Evolutionary conservation across 305 asterid species (phyloP), one percentile per base, ranked within the genome.

Genomic region (Fraxinus latifolia): DNA sequence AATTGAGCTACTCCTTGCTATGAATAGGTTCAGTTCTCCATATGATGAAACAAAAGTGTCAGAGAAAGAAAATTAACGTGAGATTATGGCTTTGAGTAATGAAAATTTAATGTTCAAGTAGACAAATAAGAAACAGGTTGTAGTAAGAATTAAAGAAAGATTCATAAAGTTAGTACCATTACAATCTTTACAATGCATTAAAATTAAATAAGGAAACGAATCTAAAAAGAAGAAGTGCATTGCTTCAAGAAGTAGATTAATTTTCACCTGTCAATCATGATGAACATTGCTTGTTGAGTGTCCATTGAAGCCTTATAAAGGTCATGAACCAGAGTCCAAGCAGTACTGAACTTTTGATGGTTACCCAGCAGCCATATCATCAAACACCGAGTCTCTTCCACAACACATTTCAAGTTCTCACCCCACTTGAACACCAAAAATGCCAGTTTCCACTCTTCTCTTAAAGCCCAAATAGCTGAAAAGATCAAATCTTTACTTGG

Each of bases 371-470:
- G 79, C 99, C 98, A 94, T 82, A 92, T 87, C 90, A 93, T 87
- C 93, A 93, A 87, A 86, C 93, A 88, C 93, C 96, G 85, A 44
- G 84, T 87, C 83, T 84, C 92, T 79, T 92, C 93, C 1, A 4
- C 87, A 65, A 88, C 71, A 29, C 95, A 91, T 55, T 82, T 90
- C 96, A 92, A 90, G 82, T 85, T 91, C 90, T 91, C 89, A 37
- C 98, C 97, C 98, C 99, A 95, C 82, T 93, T 95, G 82, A 88
- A 91, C 32, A 87, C 89, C 87, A 95, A 93, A 85, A 88, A 95
- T 0, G 97, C 97, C 87, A 89, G 47, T 83, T 90, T 93, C 98
- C 98, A 95, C 84, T 92, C 95, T 53, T 53, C 90, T 80, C 92
- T 91, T 89, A 92, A 77, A 80, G 79, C 92, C 97, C 97, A 92